Conservation (phyloP, 1,284 basidiomycete genomes). For the Cerrena zonata region DNA sequence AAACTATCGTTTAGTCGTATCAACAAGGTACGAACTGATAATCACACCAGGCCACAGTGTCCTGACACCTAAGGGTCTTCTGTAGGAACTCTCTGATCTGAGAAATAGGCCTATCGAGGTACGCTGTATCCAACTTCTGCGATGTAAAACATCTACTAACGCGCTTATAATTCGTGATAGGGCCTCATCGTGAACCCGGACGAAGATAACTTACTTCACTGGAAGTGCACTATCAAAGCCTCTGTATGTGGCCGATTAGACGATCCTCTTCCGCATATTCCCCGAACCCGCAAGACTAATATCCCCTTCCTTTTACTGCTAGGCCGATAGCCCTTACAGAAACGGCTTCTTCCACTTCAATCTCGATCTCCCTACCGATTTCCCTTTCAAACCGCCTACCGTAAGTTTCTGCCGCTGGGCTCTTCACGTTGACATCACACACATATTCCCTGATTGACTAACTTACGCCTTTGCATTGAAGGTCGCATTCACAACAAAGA, state of each 20-base stretch:
- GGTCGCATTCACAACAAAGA: slow-evolving; percentile 83
- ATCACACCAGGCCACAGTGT: slow-evolving; percentile 13
- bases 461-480: slow-evolving; percentile 24
- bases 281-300: not conserved
- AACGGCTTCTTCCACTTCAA: slow-evolving; percentile 77
- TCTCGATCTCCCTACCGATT: slow-evolving; percentile 67
- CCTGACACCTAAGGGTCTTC: not conserved
- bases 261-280: not conserved
- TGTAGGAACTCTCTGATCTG: slow-evolving; percentile 60
- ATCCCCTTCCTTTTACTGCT: slow-evolving; percentile 4
- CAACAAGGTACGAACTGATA: slow-evolving; percentile 47
- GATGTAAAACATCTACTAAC: not conserved
- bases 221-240: slow-evolving; percentile 76
- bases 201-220: slow-evolving; percentile 72
- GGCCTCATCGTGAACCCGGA: slow-evolving; percentile 58
- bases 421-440: too few relatives aligned
- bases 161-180: slow-evolving; percentile 31
- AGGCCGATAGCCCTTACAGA: slow-evolving; percentile 80
- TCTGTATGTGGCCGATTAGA: slow-evolving; percentile 47
- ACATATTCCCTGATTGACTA: not conserved
- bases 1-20: slow-evolving; percentile 47
- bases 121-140: slow-evolving; percentile 13
- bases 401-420: slow-evolving; percentile 39
- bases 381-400: slow-evolving; percentile 84
- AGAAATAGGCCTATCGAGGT: slow-evolving; percentile 58